These are phyloP conservation scores for Skeletonema menzelii DNA, from an alignment of 108 stramenopile species.

Conservation along the genomic window DNA sequence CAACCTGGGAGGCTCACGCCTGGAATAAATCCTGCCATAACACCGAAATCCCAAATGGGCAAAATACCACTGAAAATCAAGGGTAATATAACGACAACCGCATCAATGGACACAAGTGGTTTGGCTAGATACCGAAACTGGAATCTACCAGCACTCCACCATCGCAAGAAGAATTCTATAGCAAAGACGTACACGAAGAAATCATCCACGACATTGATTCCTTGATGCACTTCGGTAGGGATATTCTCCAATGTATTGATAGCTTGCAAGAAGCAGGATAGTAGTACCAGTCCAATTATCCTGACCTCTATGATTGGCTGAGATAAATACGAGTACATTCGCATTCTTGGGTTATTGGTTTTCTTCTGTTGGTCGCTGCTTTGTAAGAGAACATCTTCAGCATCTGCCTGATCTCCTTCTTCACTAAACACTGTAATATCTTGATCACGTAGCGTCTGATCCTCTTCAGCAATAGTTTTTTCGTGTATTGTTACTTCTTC, in stretches of 20 bases:
- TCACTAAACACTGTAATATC: background rate
- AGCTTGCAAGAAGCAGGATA: constrained; percentile 51
- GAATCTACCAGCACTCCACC: constrained; percentile 57
- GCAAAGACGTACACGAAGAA: constrained; percentile 52
- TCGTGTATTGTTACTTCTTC: background rate
- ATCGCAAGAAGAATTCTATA: constrained; percentile 60
- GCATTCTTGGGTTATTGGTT: constrained; percentile 28
- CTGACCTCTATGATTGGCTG: constrained; percentile 47
- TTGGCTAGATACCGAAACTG: constrained; percentile 50
- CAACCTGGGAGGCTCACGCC: constrained; percentile 33
- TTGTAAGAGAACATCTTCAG: background rate
- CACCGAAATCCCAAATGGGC: constrained; percentile 36
- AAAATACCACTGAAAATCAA: constrained; percentile 35
- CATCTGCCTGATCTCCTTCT: background rate
- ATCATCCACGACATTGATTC: constrained; percentile 25
- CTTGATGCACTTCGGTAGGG: constrained; percentile 12
- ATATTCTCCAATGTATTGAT: constrained; percentile 47
- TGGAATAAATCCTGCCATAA: constrained; percentile 39
- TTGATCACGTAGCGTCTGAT: background rate
- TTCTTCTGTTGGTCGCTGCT: background rate
- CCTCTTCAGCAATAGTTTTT: background rate
- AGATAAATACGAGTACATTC: constrained; percentile 35
- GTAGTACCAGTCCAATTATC: constrained; percentile 36
- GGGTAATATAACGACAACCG: constrained; percentile 44
- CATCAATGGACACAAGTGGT: constrained; percentile 59